Base-by-base conservation (phyloP, 495 filamentous ascomycete species). In the Staphylotrichum tortipilum region DNA sequence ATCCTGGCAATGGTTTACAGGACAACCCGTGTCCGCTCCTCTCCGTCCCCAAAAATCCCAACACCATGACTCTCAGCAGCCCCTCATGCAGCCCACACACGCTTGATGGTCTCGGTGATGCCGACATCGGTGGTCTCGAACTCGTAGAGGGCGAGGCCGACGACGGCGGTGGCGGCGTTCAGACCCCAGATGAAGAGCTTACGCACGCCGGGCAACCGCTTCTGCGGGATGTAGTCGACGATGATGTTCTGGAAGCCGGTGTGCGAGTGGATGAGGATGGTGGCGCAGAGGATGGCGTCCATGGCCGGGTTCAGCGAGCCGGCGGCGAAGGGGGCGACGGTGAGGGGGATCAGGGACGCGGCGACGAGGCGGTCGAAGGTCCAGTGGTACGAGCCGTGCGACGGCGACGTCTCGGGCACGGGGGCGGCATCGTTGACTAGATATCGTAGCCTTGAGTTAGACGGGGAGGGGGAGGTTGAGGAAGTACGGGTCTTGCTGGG, bases 121-220 rank as follows among this genome's bases (percentile, higher is more conserved):
- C 92, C 92, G 33, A 98, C 89, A 60, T 98, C 92, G 64, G 95
- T 96, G n/a, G 92, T 98, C 82, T 98, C 90, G 65, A 97, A 96
- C 74, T 95, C 89, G 71, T 97, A 98, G 49, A 96, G 76, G 41
- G 90, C 91, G 56, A 94, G 73, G 22, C 84, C 88, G 33, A 92
- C 91, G 43, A 85, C 70, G 44, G 87, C 70, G 30, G 94, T 94
- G 55, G 79, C 82, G 45, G 74, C 76, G 59, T 86, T 87, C 41
- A 96, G 80, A 26, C 75, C 73, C 89, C 89, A 97, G 64, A 75
- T 76, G 64, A 84, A 74, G 31, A 72, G 22, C 49, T 76, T 77
- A 57, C 79, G 73, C 38, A 77, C 70, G 58, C 79, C 82, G 28
- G 89, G 89, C 48, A 85, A 73, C 50, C 81, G 74, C 61, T 78